Base-by-base conservation (phyloP, 2,329 filamentous ascomycete species). In the Fusarium torreyae region DNA sequence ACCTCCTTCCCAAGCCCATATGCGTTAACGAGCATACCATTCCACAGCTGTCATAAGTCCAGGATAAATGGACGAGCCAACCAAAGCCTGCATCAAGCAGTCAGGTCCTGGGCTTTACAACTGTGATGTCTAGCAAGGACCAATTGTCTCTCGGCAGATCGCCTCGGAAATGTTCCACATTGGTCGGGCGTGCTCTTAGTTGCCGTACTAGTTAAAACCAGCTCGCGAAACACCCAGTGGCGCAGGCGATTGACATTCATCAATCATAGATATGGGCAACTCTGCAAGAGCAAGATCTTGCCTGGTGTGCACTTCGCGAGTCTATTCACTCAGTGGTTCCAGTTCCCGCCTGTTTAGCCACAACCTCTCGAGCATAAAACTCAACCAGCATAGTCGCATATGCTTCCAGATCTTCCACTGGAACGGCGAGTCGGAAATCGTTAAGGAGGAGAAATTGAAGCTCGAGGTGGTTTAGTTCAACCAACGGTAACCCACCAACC, bases 381-480 rank as follows among this genome's bases (percentile, higher is more conserved):
- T 98, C 95, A 17, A 99, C 96, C 14, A 99, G 85, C 95, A 98
- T 98, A 1, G 96, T 99, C 7, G 94, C 96, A 75, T 99, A 99
- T 1, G 94, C 94, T 80, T 99, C 96, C 62, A 99, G 88, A 75
- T 98, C 95, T 81, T 98, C 96, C 15, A 98, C 92, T 0, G 95
- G 92, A 11, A 99, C 92, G 3, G 94, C 93, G 17, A 99, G 89
- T 62, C 95, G 90, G 79, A 99, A 99, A 78, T 98, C 96, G 80
- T 99, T 99, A 31, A 99, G 86, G 3, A 98, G 86, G 7, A 99
- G 86, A 77, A 99, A 99, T 80, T 99, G 96, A 5, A 98, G 87
- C 80, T 99, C 96, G 39, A 99, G 86, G 76, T 98, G 95, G 77
- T 99, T 99, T 17, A 99, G 87, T 79, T 99, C 96, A 22, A 92